Evolutionary conservation across 129 eudicot species (phyloP).

Genomic region (Ambrosia trifida): DNA sequence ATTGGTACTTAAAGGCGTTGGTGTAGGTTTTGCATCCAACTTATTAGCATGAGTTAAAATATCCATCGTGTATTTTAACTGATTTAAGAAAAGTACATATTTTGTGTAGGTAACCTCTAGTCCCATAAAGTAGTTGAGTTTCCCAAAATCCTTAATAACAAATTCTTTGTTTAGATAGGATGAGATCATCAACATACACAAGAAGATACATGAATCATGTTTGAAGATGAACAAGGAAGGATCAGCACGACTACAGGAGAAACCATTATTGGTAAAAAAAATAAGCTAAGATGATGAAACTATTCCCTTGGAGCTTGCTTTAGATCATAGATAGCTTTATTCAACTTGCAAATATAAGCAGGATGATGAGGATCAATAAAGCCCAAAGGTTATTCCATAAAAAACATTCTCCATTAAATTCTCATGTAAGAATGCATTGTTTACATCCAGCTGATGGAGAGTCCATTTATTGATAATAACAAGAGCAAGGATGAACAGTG

Average conservation of each 20-base stretch:
- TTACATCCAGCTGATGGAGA: not conserved
- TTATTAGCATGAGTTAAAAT: no score
- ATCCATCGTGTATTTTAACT: no score
- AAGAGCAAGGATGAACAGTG: not conserved
- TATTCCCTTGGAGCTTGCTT: no score
- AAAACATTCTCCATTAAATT: no score
- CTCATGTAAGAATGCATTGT: no score
- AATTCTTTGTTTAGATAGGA: not conserved
- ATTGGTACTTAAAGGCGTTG: no score
- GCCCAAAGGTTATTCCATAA: not conserved
- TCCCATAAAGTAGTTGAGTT: not conserved
- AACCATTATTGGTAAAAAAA: not conserved
- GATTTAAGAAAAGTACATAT: no score
- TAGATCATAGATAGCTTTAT: no score
- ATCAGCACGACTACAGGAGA: not conserved
- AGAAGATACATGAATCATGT: not conserved
- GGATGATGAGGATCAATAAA: no score
- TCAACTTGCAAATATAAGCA: no score
- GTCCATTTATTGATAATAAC: not conserved
- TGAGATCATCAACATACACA: not conserved
- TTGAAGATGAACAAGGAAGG: not conserved
- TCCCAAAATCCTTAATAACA: not conserved
- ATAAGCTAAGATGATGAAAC: no score
- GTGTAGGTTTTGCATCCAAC: not conserved
- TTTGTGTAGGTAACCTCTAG: not conserved